Evolutionary conservation across 2,329 filamentous ascomycete genomes (phyloP).

Genomic region (Ceratocystis destructans): DNA sequence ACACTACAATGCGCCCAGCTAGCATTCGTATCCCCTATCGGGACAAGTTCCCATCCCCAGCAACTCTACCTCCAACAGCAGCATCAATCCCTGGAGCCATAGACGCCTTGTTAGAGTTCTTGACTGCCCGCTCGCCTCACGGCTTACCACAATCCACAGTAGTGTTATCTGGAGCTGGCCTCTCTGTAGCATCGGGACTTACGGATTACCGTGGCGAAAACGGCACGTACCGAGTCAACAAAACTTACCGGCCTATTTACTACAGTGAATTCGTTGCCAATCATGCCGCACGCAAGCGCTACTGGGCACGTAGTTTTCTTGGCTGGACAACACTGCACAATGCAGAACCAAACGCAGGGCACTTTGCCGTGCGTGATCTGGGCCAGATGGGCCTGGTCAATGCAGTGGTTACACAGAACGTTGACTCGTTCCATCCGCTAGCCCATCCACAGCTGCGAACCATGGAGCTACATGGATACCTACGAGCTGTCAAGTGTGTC

Average conservation of each 20-base stretch:
- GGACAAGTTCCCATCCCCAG: slow-evolving; percentile 60
- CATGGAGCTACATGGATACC: slow-evolving; percentile 81
- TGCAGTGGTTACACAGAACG: slow-evolving; percentile 84
- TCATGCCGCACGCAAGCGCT: slow-evolving; percentile 78
- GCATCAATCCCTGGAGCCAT: slow-evolving; percentile 58
- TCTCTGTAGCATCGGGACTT: slow-evolving; percentile 84
- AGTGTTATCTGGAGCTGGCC: slow-evolving; percentile 65
- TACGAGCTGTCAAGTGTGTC: slow-evolving; percentile 67
- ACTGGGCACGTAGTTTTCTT: slow-evolving; percentile 90
- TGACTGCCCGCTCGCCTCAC: slow-evolving; percentile 45
- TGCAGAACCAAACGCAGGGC: slow-evolving; percentile 65
- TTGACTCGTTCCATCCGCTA: slow-evolving; percentile 78
- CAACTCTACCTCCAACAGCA: slow-evolving; percentile 60
- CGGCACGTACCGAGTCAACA: slow-evolving; percentile 87
- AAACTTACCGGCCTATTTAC: slow-evolving; percentile 81
- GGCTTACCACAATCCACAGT: slow-evolving; percentile 33
- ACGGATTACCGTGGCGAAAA: slow-evolving; percentile 83
- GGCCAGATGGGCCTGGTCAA: slow-evolving; percentile 58
- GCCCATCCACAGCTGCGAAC: slow-evolving; percentile 64
- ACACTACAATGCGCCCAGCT: slow-evolving; percentile 45
- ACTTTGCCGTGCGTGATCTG: slow-evolving; percentile 62
- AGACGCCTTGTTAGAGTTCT: slow-evolving; percentile 61
- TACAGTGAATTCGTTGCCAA: slow-evolving; percentile 72
- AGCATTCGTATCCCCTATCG: slow-evolving; percentile 87
- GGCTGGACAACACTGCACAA: slow-evolving; percentile 75